Evolutionary conservation across 2,329 filamentous ascomycete genomes (phyloP).

Genomic region (Aschersonia sp.): DNA sequence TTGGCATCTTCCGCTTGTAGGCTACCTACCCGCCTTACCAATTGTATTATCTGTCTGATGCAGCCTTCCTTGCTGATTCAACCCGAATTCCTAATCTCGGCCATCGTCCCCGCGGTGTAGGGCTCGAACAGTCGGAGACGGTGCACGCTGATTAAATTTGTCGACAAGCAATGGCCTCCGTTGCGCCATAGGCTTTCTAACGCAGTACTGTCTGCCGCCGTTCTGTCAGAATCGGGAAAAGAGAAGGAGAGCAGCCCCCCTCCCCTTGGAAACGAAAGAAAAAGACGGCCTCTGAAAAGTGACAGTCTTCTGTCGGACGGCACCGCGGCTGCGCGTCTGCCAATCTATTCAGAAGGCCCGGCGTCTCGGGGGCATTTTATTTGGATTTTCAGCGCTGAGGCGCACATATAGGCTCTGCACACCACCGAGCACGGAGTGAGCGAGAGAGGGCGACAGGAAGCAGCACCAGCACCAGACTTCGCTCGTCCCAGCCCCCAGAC

Average conservation of each 20-base stretch:
- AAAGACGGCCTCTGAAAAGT: not conserved
- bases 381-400: not conserved
- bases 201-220: not conserved
- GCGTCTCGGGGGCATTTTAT: not conserved
- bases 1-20: not conserved
- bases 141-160: conserved; percentile 4
- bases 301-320: not conserved
- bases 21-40: not conserved
- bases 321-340: too few species aligned
- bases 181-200: conserved; percentile 1
- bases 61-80: conserved; percentile 8
- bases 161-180: not conserved
- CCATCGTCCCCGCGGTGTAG: conserved; percentile 11
- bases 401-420: not conserved
- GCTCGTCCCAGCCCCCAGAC: conserved; percentile 7
- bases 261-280: not conserved
- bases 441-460: not conserved
- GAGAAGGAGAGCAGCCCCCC: too few species aligned
- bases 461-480: not conserved
- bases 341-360: too few species aligned
- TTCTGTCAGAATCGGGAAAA: not conserved
- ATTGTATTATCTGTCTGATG: not conserved
- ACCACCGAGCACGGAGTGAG: not conserved
- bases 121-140: conserved; percentile 9
- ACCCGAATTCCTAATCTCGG: conserved; percentile 9